Percentiles rank a stretch among this genome's conserved stretches.
Evolutionary conservation across 164 flowering plant species (phyloP).

Genomic region (Vitis labrusca): DNA sequence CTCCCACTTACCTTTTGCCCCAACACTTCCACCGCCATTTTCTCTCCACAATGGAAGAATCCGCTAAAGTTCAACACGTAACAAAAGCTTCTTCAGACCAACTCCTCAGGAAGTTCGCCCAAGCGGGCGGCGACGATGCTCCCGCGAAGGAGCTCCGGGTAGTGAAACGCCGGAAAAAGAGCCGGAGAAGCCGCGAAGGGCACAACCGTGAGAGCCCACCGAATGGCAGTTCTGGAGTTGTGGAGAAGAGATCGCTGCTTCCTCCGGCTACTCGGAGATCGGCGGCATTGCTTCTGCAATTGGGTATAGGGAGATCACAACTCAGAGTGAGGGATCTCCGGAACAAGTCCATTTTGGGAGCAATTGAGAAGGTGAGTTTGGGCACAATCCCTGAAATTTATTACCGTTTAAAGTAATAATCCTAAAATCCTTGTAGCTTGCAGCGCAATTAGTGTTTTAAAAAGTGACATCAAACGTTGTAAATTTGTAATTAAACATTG

Average conservation of each 20-base stretch:
- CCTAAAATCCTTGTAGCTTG: too few relatives aligned
- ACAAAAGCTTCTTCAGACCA: constrained; percentile 72
- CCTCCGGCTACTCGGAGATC: constrained; percentile 34
- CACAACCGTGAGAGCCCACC: constrained; percentile 26
- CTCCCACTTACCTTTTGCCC: constrained; percentile 8
- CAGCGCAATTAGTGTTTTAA: too few relatives aligned
- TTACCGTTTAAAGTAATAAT: too few relatives aligned
- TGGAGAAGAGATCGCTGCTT: constrained; percentile 65
- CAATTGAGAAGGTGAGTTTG: constrained; percentile 61
- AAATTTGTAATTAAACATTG: not conserved
- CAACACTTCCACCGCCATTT: not conserved
- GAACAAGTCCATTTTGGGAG: constrained; percentile 50
- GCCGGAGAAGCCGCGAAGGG: not conserved
- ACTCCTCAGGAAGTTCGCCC: constrained; percentile 81
- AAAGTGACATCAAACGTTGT: too few relatives aligned
- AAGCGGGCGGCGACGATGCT: constrained; percentile 25
- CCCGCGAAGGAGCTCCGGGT: constrained; percentile 18
- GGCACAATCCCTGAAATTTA: too few relatives aligned
- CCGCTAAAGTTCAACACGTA: constrained; percentile 61
- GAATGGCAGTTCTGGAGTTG: constrained; percentile 19
- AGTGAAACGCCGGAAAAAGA: constrained; percentile 37
- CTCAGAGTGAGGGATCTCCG: constrained; percentile 44
- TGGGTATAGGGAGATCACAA: constrained; percentile 39
- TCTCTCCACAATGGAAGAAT: constrained; percentile 21
- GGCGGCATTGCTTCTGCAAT: constrained; percentile 32